Percentiles rank a stretch among this genome's conserved stretches.
phyloP scores from a whole-genome alignment of 2,329 filamentous ascomycete genomes.

The Decorospora gaudefroyi region DNA sequence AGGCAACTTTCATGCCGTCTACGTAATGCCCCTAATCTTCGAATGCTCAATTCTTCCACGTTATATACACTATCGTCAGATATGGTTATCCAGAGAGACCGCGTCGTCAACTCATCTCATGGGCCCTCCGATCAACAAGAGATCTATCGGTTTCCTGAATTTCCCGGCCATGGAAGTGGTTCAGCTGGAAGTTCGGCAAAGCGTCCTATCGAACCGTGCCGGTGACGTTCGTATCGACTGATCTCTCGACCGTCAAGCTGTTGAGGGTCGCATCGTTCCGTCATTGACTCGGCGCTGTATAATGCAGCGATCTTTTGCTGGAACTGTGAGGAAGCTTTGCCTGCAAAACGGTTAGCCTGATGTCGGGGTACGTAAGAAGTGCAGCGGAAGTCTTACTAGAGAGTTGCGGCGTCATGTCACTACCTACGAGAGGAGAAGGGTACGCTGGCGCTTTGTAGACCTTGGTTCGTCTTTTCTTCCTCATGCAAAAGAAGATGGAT shows the following conservation, averaged over 20 bases:
- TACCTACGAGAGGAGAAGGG: constrained; percentile 27
- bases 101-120: no score
- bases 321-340: constrained; percentile 2
- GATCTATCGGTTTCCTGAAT: neutral
- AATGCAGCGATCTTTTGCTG: constrained; percentile 1
- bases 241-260: constrained; percentile 17
- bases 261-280: constrained; percentile 7
- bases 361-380: neutral
- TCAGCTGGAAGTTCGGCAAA: constrained; percentile 17
- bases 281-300: constrained; percentile 13
- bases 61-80: no score
- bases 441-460: constrained; percentile 29
- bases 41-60: no score
- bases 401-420: constrained; percentile 32
- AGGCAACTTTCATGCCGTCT: no score
- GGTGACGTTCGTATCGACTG: neutral
- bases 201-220: neutral
- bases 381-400: neutral
- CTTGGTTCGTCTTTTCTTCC: constrained; percentile 20
- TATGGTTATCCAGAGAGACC: no score
- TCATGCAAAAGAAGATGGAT: constrained; percentile 18
- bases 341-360: neutral
- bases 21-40: no score
- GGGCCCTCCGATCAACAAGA: neutral
- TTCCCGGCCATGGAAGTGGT: constrained; percentile 8